A percentile compares a stretch with the other conserved stretches of the same genome.
These are phyloP conservation scores for Pleurostoma richardsiae DNA, from an alignment of 2,329 filamentous ascomycete species.

Conservation along the genomic window DNA sequence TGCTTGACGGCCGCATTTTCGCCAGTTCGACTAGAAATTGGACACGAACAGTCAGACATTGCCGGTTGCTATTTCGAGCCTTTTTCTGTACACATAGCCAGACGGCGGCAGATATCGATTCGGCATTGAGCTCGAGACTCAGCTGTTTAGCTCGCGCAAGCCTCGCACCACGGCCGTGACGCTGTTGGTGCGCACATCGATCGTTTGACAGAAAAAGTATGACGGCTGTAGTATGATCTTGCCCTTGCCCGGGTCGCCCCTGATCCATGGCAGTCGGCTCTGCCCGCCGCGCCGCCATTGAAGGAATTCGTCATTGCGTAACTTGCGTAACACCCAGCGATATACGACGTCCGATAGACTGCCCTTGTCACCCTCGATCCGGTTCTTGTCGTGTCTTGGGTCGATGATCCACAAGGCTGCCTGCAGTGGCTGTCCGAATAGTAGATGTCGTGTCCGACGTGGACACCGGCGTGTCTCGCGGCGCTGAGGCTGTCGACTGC, in stretches of 20 bases:
- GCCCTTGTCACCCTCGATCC: not conserved
- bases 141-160: no score
- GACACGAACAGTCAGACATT: no score
- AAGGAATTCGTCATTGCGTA: not conserved
- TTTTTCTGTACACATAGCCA: no score
- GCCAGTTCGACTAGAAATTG: no score
- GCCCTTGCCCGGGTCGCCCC: not conserved
- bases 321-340: not conserved
- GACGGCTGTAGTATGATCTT: not conserved
- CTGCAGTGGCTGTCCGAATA: not conserved
- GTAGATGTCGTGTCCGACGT: not conserved
- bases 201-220: not conserved
- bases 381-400: not conserved
- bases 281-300: not conserved
- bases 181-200: no score
- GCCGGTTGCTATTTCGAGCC: no score
- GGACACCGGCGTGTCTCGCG: not conserved
- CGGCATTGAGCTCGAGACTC: no score
- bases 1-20: no score
- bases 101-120: no score
- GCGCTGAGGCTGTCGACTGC: not conserved
- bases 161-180: no score
- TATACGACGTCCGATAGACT: not conserved
- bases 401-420: not conserved
- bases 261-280: not conserved